phyloP scores from a whole-genome alignment of 768 basidiomycete genomes.

The Pholiota molesta region DNA sequence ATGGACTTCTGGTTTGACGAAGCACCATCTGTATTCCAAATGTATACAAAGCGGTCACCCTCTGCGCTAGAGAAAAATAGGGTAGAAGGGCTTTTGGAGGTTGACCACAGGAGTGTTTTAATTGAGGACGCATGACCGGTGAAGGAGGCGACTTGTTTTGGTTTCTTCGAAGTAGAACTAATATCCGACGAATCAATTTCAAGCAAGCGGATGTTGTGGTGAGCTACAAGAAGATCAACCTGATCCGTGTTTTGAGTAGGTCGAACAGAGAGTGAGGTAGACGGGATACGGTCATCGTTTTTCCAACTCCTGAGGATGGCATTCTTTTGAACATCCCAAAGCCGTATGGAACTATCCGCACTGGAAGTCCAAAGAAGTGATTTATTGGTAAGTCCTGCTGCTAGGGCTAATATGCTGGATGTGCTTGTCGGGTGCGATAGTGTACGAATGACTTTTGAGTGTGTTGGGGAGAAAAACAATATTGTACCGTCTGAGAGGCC shows the following conservation, averaged over 20 bases:
- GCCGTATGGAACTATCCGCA: conserved; percentile 56
- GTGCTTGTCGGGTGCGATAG: conserved; percentile 59
- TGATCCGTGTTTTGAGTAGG: conserved; percentile 40
- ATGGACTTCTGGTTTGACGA: conserved; percentile 52
- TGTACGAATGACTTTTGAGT: conserved; percentile 56
- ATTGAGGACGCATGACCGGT: conserved; percentile 69
- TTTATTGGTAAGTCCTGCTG: conserved; percentile 33
- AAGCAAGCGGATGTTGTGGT: conserved; percentile 60
- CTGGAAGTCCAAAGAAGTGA: conserved; percentile 57
- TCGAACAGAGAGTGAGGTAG: conserved; percentile 51
- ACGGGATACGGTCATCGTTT: conserved; percentile 60
- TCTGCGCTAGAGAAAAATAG: conserved; percentile 66
- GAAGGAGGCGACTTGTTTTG: conserved; percentile 51
- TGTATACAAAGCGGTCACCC: conserved; percentile 60
- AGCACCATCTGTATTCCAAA: conserved; percentile 56
- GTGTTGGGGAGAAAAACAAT: conserved; percentile 62
- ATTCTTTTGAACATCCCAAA: conserved; percentile 59
- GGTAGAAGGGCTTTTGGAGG: conserved; percentile 37
- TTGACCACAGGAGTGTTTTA: conserved; percentile 50
- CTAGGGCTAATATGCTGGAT: conserved; percentile 53
- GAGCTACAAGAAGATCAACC: conserved; percentile 56
- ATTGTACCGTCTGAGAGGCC: conserved; percentile 66
- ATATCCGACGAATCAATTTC: conserved; percentile 29
- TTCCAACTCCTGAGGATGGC: conserved; percentile 54
- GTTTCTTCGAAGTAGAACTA: conserved; percentile 41